Evolutionary conservation across 257 asterid genomes (phyloP).

Genomic region (Solanum chaucha): DNA sequence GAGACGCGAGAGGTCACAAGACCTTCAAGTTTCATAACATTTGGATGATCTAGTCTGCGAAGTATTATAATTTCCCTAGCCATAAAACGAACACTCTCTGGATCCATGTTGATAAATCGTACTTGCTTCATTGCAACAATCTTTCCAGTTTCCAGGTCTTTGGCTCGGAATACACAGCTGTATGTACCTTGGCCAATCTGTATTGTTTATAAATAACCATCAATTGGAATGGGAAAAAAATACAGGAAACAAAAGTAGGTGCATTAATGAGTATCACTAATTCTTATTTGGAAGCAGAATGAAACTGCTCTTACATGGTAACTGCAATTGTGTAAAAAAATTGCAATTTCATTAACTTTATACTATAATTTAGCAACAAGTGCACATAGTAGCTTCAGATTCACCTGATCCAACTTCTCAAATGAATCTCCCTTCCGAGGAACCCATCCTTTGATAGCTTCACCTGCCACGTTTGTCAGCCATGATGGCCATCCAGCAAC

Average conservation of each 20-base stretch:
- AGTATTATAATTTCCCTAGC: constrained; percentile 83
- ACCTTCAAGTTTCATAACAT: constrained; percentile 89
- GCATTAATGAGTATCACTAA: background rate
- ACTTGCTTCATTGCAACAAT: constrained; percentile 81
- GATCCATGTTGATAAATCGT: constrained; percentile 85
- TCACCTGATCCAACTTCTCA: constrained; percentile 89
- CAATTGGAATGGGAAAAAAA: background rate
- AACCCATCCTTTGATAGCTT: constrained; percentile 90
- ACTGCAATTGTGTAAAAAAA: background rate
- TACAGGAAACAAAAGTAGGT: background rate
- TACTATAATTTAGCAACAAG: background rate
- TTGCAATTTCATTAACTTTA: background rate
- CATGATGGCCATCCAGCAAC: constrained; percentile 94
- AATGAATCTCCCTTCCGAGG: constrained; percentile 87
- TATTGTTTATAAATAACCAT: background rate
- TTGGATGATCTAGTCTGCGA: constrained; percentile 84
- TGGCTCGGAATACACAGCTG: constrained; percentile 89
- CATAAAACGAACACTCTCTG: constrained; percentile 93
- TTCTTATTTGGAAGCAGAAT: background rate
- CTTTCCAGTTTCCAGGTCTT: constrained; percentile 77
- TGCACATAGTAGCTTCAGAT: background rate
- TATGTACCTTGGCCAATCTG: constrained; percentile 98
- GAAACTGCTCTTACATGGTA: background rate
- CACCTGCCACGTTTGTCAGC: constrained; percentile 82
- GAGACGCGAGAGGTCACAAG: constrained; percentile 79